These are phyloP conservation scores for Melocanna baccifera DNA, from an alignment of 176 grass and related monocot genomes.

Conservation along the genomic window DNA sequence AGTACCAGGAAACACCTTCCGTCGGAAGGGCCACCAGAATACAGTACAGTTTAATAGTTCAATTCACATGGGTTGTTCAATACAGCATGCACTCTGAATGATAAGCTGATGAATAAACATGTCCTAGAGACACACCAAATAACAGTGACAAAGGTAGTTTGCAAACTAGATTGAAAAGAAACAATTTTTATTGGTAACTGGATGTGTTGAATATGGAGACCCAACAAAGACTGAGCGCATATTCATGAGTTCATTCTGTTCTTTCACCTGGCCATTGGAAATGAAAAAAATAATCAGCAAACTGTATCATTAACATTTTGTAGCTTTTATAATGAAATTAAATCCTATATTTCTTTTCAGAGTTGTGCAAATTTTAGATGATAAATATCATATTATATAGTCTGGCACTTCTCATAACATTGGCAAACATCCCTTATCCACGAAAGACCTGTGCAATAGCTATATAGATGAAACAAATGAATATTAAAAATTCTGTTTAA, in stretches of 20 bases:
- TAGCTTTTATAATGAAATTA: not conserved
- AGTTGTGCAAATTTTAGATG: not conserved
- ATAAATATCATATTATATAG: not conserved
- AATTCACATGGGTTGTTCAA: not conserved
- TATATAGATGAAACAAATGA: not conserved
- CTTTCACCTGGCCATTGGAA: conserved; percentile 23
- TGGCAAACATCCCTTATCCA: not conserved
- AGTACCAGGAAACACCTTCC: not conserved
- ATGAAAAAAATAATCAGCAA: not conserved
- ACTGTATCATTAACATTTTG: not conserved
- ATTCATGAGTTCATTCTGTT: conserved; percentile 32
- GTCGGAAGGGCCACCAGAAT: not conserved
- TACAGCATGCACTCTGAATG: not conserved
- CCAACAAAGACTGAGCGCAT: not conserved
- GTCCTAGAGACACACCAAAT: not conserved
- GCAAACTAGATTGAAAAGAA: not conserved
- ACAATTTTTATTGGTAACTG: not conserved
- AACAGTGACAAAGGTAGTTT: not conserved
- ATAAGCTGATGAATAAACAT: not conserved
- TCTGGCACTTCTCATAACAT: not conserved
- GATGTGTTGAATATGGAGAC: not conserved
- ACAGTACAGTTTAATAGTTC: not conserved
- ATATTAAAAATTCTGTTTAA: not conserved
- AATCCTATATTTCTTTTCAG: not conserved
- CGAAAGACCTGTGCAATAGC: not conserved